Evolutionary conservation across 1,284 basidiomycete genomes (phyloP), one percentile per base, ranked within the genome.

Genomic region (Trichosporon ovoides): DNA sequence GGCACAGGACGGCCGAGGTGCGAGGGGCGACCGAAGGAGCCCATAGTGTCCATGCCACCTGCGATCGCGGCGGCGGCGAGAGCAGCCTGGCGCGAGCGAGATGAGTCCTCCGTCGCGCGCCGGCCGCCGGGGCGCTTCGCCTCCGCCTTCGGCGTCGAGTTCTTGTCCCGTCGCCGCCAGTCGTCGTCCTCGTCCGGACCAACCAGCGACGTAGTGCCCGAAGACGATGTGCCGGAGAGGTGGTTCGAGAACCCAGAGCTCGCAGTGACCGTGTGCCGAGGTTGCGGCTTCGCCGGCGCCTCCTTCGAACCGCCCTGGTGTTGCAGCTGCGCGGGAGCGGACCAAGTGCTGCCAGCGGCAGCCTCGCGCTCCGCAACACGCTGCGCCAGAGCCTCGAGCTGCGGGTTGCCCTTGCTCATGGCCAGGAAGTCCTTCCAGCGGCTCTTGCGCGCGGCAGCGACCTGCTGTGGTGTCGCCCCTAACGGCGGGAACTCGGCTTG

Each of bases 381-480:
- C 46, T 62, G 59, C 14, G 72, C 71, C 2, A 77, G 57, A 4
- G 76, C 76, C 38, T 73, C 73, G 12, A 78, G 64, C 56, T 77
- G 74, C n/a, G 74, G 72, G 57, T 76, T 77, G 18, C 66, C 70
- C 48, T 64, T 60, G 31, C 70, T 72, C 51, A 70, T 59, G 48
- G 71, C 72, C 61, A 77, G 70, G 56, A 77, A 67, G 49, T 73
- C 72, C 54, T 74, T 74, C 74, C 75, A 77, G 40, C 67, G 68
- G 7, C 73, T 74, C 61, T 75, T 74, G 66, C 75, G 76, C 7
- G 65, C 71, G 11, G 67, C 66, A 6, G 72, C 70, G 9, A 62
- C 59, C 55, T 73, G 68, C 34, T 66, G 66, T 2, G 75, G 71
- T 3, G 71, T 66, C 5, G 72, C 68, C n/a, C 76, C 75, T 0